phyloP scores from a whole-genome alignment of 768 basidiomycete genomes.

The Lepiota venenata region DNA sequence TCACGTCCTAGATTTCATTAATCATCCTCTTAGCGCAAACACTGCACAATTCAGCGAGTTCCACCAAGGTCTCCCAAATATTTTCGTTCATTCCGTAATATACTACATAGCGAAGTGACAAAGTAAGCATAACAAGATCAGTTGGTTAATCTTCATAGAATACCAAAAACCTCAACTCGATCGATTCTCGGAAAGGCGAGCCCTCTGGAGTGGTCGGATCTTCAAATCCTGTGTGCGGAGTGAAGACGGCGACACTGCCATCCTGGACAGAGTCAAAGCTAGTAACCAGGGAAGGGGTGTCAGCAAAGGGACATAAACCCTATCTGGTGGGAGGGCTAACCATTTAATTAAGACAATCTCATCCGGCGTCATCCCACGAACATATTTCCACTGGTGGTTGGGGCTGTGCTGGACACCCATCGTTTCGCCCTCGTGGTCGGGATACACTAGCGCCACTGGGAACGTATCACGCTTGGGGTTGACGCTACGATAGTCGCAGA shows the following conservation, averaged over 20 bases:
- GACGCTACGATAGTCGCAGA: constrained; percentile 50
- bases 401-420: constrained; percentile 41
- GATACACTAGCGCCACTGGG: constrained; percentile 42
- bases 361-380: constrained; percentile 41
- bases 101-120: too few species aligned
- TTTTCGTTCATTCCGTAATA: too few species aligned
- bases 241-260: constrained; percentile 48
- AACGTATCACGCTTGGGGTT: constrained; percentile 37
- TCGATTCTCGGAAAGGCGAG: constrained; percentile 50
- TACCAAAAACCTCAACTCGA: constrained; percentile 61
- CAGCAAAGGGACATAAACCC: neutral
- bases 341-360: constrained; percentile 54
- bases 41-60: too few species aligned
- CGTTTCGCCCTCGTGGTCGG: constrained; percentile 51
- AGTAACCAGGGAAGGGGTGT: neutral
- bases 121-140: too few species aligned
- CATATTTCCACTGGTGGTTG: constrained; percentile 51
- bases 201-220: constrained; percentile 51
- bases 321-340: constrained; percentile 24
- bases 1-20: too few species aligned
- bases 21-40: too few species aligned
- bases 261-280: constrained; percentile 34
- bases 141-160: constrained; percentile 43
- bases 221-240: constrained; percentile 61
- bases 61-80: too few species aligned